These are phyloP conservation scores for Phytophthora chlamydospora DNA, from an alignment of 352 stramenopile species.

Conservation along the genomic window DNA sequence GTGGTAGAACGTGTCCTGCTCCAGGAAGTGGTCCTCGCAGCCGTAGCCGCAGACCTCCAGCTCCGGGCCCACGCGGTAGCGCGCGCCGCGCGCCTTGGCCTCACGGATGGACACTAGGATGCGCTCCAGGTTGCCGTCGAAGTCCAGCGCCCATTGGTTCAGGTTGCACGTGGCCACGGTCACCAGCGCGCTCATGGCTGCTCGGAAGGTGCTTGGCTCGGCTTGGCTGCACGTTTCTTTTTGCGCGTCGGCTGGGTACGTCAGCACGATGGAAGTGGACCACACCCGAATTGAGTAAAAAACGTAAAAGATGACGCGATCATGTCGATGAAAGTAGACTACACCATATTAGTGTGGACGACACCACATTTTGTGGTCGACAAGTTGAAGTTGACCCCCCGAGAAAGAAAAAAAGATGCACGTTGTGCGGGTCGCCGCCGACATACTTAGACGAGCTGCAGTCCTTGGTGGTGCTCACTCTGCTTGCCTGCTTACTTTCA, in stretches of 20 bases:
- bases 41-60: conserved; percentile 98
- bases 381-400: conserved; percentile 28
- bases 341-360: no score
- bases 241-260: no score
- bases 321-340: background rate
- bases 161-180: conserved; percentile 98
- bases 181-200: conserved; percentile 81
- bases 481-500: background rate
- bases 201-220: conserved; percentile 3
- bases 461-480: conserved; percentile 9
- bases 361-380: conserved; percentile 30
- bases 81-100: conserved; percentile 87
- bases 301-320: no score
- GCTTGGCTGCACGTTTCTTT: conserved; percentile 7
- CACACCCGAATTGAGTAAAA: background rate
- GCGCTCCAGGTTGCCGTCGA: conserved; percentile 97
- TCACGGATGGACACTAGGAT: conserved; percentile 91
- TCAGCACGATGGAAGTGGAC: conserved; percentile 2
- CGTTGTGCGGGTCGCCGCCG: no score
- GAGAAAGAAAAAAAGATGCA: no score
- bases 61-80: conserved; percentile 96
- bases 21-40: conserved; percentile 99
- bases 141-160: conserved; percentile 99
- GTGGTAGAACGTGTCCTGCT: conserved; percentile 98
- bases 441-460: conserved; percentile 9